Percentiles rank a stretch among this genome's conserved stretches.
phyloP scores from a whole-genome alignment of 2,329 filamentous ascomycete genomes.

The Fusarium miscanthi region DNA sequence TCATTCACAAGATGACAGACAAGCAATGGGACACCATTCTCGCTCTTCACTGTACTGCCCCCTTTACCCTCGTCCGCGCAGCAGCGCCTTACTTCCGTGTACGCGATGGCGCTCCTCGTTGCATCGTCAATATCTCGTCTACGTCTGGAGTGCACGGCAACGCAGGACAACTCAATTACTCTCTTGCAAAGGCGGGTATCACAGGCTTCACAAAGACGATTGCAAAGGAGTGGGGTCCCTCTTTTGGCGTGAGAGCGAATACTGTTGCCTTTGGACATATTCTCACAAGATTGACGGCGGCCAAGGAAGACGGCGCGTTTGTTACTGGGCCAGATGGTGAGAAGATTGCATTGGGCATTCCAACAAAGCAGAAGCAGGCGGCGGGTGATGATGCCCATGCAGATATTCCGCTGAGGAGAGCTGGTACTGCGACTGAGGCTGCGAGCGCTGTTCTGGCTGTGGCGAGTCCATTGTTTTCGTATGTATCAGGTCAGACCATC shows the following conservation, averaged over 20 bases:
- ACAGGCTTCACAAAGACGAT: slow-evolving; percentile 88
- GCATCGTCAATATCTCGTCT: slow-evolving; percentile 85
- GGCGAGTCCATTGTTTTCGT: slow-evolving; percentile 83
- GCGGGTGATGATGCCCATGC: slow-evolving; percentile 59
- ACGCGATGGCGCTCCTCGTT: slow-evolving; percentile 80
- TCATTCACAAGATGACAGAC: slow-evolving; percentile 92
- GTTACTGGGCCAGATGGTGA: slow-evolving; percentile 80
- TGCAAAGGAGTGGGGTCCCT: slow-evolving; percentile 90
- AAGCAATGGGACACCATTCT: slow-evolving; percentile 93
- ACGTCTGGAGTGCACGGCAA: slow-evolving; percentile 88
- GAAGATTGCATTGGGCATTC: slow-evolving; percentile 80
- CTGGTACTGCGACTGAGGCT: slow-evolving; percentile 83
- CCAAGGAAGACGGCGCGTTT: slow-evolving; percentile 86
- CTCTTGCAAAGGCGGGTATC: slow-evolving; percentile 85
- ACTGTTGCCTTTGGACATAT: slow-evolving; percentile 88
- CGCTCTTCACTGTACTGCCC: slow-evolving; percentile 83
- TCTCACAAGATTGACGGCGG: slow-evolving; percentile 80
- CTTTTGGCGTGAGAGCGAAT: slow-evolving; percentile 84
- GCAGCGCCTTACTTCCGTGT: slow-evolving; percentile 90
- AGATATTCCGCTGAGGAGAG: slow-evolving; percentile 82
- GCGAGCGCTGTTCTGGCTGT: slow-evolving; percentile 81
- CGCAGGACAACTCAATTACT: slow-evolving; percentile 91
- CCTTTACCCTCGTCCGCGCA: slow-evolving; percentile 83
- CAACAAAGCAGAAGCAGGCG: slow-evolving; percentile 64
- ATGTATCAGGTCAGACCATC: slow-evolving; percentile 88